phyloP scores from a whole-genome alignment of 352 stramenopile genomes.

The Saprolegnia diclina region DNA sequence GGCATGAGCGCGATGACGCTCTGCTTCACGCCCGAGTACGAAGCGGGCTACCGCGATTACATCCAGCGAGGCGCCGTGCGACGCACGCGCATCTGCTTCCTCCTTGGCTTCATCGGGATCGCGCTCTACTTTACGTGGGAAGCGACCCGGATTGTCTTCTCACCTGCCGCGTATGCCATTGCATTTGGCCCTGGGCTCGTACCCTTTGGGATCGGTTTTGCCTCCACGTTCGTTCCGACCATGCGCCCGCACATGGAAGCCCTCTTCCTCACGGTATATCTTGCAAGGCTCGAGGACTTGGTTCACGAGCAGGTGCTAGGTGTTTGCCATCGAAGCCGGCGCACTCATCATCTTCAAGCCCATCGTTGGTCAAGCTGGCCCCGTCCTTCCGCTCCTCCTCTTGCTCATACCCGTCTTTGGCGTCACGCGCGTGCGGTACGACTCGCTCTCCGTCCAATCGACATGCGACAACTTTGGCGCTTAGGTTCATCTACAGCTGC shows the following conservation, averaged over 20 bases:
- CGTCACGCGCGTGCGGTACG: slow-evolving; percentile 29
- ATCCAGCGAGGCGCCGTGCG: slow-evolving; percentile 13
- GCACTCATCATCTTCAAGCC: slow-evolving; percentile 26
- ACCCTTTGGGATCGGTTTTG: slow-evolving; percentile 25
- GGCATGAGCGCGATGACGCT: slow-evolving; percentile 25
- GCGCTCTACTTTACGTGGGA: slow-evolving; percentile 24
- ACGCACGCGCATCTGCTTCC: slow-evolving; percentile 21
- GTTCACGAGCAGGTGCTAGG: slow-evolving; percentile 25
- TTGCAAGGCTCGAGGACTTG: neutral
- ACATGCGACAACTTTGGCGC: neutral
- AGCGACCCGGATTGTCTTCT: neutral
- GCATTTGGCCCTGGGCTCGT: slow-evolving; percentile 29
- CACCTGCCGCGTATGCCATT: neutral
- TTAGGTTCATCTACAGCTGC: slow-evolving; percentile 22
- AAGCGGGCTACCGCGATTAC: slow-evolving; percentile 13
- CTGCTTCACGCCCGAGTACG: slow-evolving; percentile 23
- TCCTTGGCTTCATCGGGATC: slow-evolving; percentile 18
- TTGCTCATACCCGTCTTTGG: slow-evolving; percentile 29
- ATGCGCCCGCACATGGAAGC: slow-evolving; percentile 29
- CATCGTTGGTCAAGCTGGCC: neutral
- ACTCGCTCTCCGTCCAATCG: slow-evolving; percentile 18
- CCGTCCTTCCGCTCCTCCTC: slow-evolving; percentile 24
- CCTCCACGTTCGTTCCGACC: slow-evolving; percentile 29
- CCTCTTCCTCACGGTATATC: slow-evolving; percentile 27
- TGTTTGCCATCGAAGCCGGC: slow-evolving; percentile 5